phyloP scores from a whole-genome alignment of 2,329 filamentous ascomycete genomes.

The Paecilomyces niveus region DNA sequence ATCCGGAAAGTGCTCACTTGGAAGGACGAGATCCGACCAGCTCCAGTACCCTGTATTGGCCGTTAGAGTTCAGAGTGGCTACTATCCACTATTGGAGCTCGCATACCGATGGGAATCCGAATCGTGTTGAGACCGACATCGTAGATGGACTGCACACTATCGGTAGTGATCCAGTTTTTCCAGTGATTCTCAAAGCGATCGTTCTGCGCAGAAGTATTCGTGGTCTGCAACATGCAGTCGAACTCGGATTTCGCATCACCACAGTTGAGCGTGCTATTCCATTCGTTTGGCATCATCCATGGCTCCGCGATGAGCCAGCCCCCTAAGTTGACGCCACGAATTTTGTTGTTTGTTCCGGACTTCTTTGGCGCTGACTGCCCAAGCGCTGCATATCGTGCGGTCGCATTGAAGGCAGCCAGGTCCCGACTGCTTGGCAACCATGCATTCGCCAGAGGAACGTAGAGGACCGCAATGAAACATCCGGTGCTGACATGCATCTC shows the following conservation, averaged over 20 bases:
- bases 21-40: background rate
- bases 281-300: background rate
- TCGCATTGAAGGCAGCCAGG: background rate
- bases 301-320: background rate
- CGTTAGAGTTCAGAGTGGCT: background rate
- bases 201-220: background rate
- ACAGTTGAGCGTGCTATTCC: background rate
- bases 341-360: background rate
- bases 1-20: background rate
- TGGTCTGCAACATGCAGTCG: background rate
- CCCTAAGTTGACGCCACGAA: background rate
- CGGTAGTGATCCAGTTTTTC: background rate
- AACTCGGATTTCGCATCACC: background rate
- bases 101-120: background rate
- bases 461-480: background rate
- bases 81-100: background rate
- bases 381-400: background rate
- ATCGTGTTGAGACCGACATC: background rate
- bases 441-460: background rate
- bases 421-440: background rate
- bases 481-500: background rate
- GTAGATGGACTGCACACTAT: background rate
- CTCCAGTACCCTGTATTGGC: background rate
- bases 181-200: background rate
- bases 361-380: background rate